Evolutionary conservation across 2,329 filamentous ascomycete species (phyloP).

Genomic region (Lanzia echinophila): DNA sequence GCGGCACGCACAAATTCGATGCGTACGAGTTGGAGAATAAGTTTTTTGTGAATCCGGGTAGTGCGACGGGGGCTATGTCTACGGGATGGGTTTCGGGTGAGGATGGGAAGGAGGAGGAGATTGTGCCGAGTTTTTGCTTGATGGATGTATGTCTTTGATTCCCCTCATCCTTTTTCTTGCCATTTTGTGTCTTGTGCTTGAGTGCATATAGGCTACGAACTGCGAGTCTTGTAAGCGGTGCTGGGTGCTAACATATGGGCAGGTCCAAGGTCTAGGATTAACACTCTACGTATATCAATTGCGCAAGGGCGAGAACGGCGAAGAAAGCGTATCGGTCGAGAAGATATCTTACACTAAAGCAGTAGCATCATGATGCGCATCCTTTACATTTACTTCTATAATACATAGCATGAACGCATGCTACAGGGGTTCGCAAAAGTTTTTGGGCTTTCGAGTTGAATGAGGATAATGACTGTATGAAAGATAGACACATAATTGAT

Average conservation of each 20-base stretch:
- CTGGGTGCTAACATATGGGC: background rate
- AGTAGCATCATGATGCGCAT: slow-evolving; percentile 30
- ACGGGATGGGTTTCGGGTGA: slow-evolving; percentile 49
- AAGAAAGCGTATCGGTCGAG: slow-evolving; percentile 74
- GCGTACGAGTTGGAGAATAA: slow-evolving; percentile 69
- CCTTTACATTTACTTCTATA: background rate
- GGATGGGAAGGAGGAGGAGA: slow-evolving; percentile 73
- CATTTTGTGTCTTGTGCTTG: no score
- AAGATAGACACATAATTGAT: background rate
- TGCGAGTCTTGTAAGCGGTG: background rate
- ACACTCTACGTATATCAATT: slow-evolving; percentile 92
- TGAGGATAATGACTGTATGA: background rate
- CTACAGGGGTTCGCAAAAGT: background rate
- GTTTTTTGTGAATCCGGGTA: slow-evolving; percentile 65
- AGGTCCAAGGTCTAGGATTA: slow-evolving; percentile 94
- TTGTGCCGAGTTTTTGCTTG: slow-evolving; percentile 85
- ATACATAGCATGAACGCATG: background rate
- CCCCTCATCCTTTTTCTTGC: background rate
- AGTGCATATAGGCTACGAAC: no score
- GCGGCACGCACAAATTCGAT: slow-evolving; percentile 62
- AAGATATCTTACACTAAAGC: slow-evolving; percentile 83
- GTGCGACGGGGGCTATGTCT: slow-evolving; percentile 57
- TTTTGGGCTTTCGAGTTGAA: background rate
- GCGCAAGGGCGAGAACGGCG: slow-evolving; percentile 68
- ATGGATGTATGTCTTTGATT: slow-evolving; percentile 74